Base-by-base conservation (phyloP, 2,329 filamentous ascomycete species). In the Penicillium nordicum region DNA sequence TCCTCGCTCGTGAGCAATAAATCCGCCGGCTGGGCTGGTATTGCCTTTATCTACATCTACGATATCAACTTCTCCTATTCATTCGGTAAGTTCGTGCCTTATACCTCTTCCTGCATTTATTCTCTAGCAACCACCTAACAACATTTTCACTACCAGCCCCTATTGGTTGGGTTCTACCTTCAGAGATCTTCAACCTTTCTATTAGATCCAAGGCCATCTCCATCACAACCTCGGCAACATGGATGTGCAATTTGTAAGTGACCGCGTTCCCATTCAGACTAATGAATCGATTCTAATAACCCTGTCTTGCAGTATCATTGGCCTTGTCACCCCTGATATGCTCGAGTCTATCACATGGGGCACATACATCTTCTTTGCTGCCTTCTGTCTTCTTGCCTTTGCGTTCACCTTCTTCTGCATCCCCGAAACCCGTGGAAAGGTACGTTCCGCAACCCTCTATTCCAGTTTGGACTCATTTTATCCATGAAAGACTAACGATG, bases 351-450 rank as follows among this genome's bases (percentile, higher is more conserved):
- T 74, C 53, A 68, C 68, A 6, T 74, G 67, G 64, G 71, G 72
- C 8, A 74, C 71, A n/a, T 74, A 74, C 57, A 72, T 74, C 48
- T 74, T 74, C 64, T 74, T 74, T 40, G 71, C 72, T 0, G 71
- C 70, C 1, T 73, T 74, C 46, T 73, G 71, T 59, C 63, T 74
- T 23, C 57, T 74, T 10, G 72, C 71, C 0, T 58, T 74, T 2
- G 64, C 53, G 0, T 74, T 74, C 55, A 72, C 71, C 1, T 69
- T 68, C 57, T 69, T 74, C 42, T 70, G 63, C 11, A 70, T 74
- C 29, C 72, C 72, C 1, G 72, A 74, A 44, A 74, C 72, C 5
- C 62, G 68, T 21, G 71, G 69, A 50, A 74, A 74, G 65, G 70
- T 73, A 59, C 16, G 58, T 21, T 21, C 18, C 54, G 29, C 18